Evolutionary conservation across 768 basidiomycete genomes (phyloP), one percentile per base, ranked within the genome.

Genomic region (Tylopilus vinaceipallidus): DNA sequence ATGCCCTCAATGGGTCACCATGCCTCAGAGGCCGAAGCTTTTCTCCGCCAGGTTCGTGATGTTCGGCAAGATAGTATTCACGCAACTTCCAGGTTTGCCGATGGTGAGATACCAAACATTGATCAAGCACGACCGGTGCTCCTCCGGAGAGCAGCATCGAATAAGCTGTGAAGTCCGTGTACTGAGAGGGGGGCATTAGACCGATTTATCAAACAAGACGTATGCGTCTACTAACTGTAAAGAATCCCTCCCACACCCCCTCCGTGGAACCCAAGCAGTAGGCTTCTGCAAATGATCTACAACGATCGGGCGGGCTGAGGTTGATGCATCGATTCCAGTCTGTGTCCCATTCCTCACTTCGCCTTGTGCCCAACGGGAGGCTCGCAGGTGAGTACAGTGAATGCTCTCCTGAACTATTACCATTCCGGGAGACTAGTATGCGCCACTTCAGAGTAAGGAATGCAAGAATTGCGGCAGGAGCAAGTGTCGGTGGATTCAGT

Each of bases 21-120:
- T 74, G 59, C 24, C 75, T 70, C 14, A 89, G 54, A 11, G 80
- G 75, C 29, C 41, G 50, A 22, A 35, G 20, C n/a, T 43, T 42
- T 6, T 55, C 43, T 27, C 23, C 10, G 30, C 4, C 4, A 30
- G 20, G 20, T 48, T 67, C 66, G 10, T 55, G 49, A 39, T 70
- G 70, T 23, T 66, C 70, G 5, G 74, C 38, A 13, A 88, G 70
- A 58, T 89, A 82, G 58, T 91, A 81, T 66, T 92, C 90, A 30
- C 81, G 81, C 36, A 97, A 70, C 60, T 84, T 86, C 92, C 93
- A 95, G 0, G 91, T 91, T 62, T 97, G 94, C 16, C 81, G 83
- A 66, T 98, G 93, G 57, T 86, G 81, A 1, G 87, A 91, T 23
- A 90, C 83, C 41, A 84, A 73, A 38, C 86, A 85, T 36, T 82